Conservation (phyloP, 345 rosid genomes). For the Syzygium oleosum region DNA sequence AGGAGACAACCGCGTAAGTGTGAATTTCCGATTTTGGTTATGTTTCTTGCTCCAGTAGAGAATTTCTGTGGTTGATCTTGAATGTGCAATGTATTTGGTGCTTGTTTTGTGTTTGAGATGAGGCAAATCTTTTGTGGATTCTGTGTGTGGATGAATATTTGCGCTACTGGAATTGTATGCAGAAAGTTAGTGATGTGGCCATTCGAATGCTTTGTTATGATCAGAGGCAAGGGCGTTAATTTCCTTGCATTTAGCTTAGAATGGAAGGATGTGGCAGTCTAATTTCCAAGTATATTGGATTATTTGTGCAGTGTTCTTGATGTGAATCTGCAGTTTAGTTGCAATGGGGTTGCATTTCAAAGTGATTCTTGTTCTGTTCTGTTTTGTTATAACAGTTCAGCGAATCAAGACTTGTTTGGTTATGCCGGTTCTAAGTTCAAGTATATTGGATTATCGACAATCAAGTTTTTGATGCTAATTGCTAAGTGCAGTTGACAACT, state of each 20-base stretch:
- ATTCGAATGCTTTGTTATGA: background rate
- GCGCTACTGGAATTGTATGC: background rate
- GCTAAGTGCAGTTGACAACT: background rate
- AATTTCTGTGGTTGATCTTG: background rate
- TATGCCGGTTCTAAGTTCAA: background rate
- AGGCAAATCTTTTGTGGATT: background rate
- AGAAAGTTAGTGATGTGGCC: background rate
- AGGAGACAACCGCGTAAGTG: constrained; percentile 80
- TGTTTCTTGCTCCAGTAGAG: background rate
- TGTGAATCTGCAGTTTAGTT: background rate
- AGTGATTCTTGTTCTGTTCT: background rate
- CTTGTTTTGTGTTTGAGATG: background rate
- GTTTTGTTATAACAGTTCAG: background rate
- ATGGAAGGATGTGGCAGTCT: background rate
- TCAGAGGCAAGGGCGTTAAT: background rate
- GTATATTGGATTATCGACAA: background rate
- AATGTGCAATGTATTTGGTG: background rate
- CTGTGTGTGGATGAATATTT: background rate
- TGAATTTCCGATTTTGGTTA: background rate
- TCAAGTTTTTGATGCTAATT: background rate
- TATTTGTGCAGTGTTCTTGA: background rate
- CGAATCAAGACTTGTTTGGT: background rate
- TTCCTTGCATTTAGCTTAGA: background rate
- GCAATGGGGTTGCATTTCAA: background rate
- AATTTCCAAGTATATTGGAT: background rate